Evolutionary conservation across 768 basidiomycete genomes (phyloP).

Genomic region (Trametes elegans): DNA sequence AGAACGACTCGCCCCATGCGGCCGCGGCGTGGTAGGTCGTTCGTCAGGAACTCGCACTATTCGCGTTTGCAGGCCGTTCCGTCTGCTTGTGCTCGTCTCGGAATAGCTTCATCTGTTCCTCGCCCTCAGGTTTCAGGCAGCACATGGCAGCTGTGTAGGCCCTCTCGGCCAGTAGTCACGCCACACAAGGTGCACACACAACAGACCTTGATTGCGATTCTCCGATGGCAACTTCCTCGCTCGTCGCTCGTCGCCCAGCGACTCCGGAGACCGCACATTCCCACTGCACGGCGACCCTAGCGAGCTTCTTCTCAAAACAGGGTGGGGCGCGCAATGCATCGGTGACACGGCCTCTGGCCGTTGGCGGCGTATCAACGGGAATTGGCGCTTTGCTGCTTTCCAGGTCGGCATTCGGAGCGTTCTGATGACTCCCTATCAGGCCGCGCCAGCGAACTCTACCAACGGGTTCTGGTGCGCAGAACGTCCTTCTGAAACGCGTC

Average conservation of each 20-base stretch:
- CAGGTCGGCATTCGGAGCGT: background rate
- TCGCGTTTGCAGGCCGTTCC: conserved; percentile 4
- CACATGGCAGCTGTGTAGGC: too few relatives aligned
- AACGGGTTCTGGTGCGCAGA: conserved; percentile 7
- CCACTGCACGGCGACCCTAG: conserved; percentile 7
- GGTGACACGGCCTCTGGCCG: too few relatives aligned
- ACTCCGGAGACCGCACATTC: background rate
- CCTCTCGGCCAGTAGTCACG: background rate
- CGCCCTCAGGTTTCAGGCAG: too few relatives aligned
- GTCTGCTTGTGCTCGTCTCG: conserved; percentile 10
- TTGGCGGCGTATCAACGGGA: too few relatives aligned
- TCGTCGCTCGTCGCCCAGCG: background rate
- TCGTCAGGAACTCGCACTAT: background rate
- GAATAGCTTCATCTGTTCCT: conserved; percentile 11
- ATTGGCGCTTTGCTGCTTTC: too few relatives aligned
- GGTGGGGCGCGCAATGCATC: background rate
- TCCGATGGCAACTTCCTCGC: conserved; percentile 8
- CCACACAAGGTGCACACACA: too few relatives aligned
- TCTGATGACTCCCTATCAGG: conserved; percentile 9
- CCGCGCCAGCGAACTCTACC: background rate
- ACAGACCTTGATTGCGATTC: conserved; percentile 7
- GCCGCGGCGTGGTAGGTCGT: conserved; percentile 10
- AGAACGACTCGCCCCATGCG: conserved; percentile 1
- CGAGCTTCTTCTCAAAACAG: background rate
- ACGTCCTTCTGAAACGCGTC: conserved; percentile 14